A percentile compares a stretch with the other conserved stretches of the same genome.
Evolutionary conservation across 345 rosid genomes (phyloP).

Genomic region (Heritiera fomes): DNA sequence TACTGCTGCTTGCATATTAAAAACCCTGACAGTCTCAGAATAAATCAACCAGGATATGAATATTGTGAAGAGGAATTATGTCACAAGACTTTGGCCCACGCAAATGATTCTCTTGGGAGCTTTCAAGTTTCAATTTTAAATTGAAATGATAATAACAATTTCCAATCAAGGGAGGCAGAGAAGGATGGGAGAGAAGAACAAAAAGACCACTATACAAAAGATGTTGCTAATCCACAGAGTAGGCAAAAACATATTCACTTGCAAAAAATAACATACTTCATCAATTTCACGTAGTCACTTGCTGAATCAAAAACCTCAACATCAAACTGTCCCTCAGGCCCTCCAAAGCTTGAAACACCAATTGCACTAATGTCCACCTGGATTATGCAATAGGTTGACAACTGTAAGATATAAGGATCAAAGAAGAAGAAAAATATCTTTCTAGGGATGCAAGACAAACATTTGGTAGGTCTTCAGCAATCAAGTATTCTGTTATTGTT

Average conservation of each 20-base stretch:
- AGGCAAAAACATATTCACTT: not conserved
- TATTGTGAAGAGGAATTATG: conserved; percentile 11
- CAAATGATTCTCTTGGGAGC: not conserved
- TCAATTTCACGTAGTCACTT: conserved; percentile 77
- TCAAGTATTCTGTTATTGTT: conserved; percentile 81
- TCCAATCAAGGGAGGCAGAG: conserved; percentile 3
- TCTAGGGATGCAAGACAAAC: conserved; percentile 39
- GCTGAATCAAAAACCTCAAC: conserved; percentile 98
- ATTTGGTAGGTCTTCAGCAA: conserved; percentile 73
- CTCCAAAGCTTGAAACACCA: conserved; percentile 69
- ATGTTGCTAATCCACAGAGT: not conserved
- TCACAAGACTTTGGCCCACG: not conserved
- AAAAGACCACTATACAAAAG: not conserved
- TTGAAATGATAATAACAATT: not conserved
- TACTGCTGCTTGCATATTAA: not conserved
- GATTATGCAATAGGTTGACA: conserved; percentile 18
- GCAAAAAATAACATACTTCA: conserved; percentile 70
- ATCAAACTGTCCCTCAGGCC: conserved; percentile 88
- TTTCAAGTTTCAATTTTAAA: conserved; percentile 1
- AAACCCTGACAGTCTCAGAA: not conserved
- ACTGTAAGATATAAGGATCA: conserved; percentile 7
- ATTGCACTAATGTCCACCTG: conserved; percentile 76
- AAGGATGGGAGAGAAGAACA: not conserved
- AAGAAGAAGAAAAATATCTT: not conserved
- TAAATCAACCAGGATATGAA: not conserved